Evolutionary conservation across 768 basidiomycete genomes (phyloP).

Genomic region (Gyrodon lividus): DNA sequence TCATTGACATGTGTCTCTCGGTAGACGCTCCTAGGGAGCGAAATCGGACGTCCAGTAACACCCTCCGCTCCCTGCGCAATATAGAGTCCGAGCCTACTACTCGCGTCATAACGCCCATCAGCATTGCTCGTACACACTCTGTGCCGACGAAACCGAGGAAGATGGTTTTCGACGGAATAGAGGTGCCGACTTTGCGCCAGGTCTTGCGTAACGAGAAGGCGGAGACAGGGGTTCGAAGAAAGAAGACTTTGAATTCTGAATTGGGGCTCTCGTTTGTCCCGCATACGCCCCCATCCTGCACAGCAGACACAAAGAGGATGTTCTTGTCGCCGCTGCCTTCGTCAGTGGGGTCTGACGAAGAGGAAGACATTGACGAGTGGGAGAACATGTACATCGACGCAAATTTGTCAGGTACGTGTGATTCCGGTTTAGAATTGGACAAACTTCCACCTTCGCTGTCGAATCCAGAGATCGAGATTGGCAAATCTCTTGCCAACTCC

Average conservation of each 20-base stretch:
- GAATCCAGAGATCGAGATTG: slow-evolving; percentile 21
- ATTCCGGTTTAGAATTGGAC: background rate
- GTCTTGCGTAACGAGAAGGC: slow-evolving; percentile 10
- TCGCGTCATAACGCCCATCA: slow-evolving; percentile 19
- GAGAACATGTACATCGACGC: slow-evolving; percentile 23
- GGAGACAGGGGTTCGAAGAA: background rate
- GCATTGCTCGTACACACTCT: slow-evolving; percentile 22
- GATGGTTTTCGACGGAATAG: slow-evolving; percentile 31
- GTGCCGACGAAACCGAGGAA: slow-evolving; percentile 18
- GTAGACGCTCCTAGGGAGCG: slow-evolving; percentile 23
- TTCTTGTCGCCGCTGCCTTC: background rate
- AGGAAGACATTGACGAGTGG: slow-evolving; percentile 33
- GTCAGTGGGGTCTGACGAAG: slow-evolving; percentile 15
- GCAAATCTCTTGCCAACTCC: slow-evolving; percentile 17
- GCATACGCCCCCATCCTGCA: background rate
- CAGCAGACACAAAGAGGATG: background rate
- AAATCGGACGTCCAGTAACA: slow-evolving; percentile 13
- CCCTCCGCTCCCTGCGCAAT: slow-evolving; percentile 14
- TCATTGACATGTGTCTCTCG: slow-evolving; percentile 12
- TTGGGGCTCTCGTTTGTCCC: background rate
- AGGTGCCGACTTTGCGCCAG: slow-evolving; percentile 26
- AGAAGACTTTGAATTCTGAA: background rate
- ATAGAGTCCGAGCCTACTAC: slow-evolving; percentile 31
- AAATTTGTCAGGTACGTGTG: slow-evolving; percentile 21
- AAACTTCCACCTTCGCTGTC: background rate